Evolutionary conservation across 495 filamentous ascomycete genomes (phyloP), one percentile per base, ranked within the genome.

Genomic region (Mytilinidion resinicola): DNA sequence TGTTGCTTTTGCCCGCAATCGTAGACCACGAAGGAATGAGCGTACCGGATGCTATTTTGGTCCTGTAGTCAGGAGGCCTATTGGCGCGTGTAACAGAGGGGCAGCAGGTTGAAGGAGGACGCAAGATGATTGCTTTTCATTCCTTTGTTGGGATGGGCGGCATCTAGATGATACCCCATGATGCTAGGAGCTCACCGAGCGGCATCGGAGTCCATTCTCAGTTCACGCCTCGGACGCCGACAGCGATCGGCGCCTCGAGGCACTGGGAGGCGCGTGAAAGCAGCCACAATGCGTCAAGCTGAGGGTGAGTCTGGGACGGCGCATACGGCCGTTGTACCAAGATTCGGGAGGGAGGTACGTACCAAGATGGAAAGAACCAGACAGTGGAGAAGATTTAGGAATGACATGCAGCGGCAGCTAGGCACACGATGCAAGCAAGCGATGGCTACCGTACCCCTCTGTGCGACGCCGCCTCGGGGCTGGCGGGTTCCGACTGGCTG

Each of bases 211-310:
- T 30, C 25, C 25, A 30, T 30, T 30, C 25, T 30, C 25, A 30
- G 25, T 30, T 15, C 25, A 44, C 12, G 36, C 35, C 36, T 52
- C n/a, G 47, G 41, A 19, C 34, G 14, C 21, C 51, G 43, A 38
- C 35, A 55, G 34, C 25, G 46, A 49, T 8, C 46, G 14, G 17
- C 21, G 17, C 6, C 8, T 56, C 36, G 51, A 43, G 51, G 51
- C 33, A 34, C 21, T 46, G 36, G 37, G 1, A 33, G 47, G n/a
- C 30, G 25, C 17, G 53, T 61, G 53, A 49, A 51, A 53, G 34
- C 44, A 52, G 47, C 42, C 53, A 61, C 53, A 46, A 56, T 61
- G 44, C 56, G 59, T 61, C 59, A 61, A 44, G n/a, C 36, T 14
- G 37, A 39, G 14, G 33, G 37, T 46, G 25, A 15, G 33, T 17